Evolutionary conservation across 2,329 filamentous ascomycete species (phyloP).

Genomic region (Paraphoma sp.): DNA sequence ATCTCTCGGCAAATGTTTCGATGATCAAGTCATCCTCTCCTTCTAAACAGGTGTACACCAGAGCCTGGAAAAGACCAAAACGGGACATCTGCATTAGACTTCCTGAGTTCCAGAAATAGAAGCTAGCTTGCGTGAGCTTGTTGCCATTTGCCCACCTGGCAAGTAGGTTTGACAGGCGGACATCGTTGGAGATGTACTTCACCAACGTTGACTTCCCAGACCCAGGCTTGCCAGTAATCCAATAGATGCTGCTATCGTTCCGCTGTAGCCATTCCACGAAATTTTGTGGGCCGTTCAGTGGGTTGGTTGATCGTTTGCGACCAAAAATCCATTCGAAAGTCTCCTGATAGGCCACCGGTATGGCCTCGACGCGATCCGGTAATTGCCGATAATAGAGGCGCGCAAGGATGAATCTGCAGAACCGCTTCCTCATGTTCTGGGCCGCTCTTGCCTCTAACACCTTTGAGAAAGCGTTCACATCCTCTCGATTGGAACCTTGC

Average conservation of each 20-base stretch:
- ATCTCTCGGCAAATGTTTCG: neutral
- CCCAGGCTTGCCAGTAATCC: slow-evolving; percentile 55
- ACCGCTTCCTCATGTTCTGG: neutral
- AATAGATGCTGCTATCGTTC: slow-evolving; percentile 17
- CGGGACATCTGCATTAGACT: slow-evolving; percentile 10
- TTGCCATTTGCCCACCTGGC: slow-evolving; percentile 41
- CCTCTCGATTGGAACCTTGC: neutral
- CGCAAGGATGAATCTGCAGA: neutral
- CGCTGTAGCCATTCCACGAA: slow-evolving; percentile 22
- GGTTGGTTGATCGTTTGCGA: neutral
- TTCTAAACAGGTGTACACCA: slow-evolving; percentile 10
- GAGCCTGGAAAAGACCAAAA: neutral
- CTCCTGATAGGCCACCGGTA: slow-evolving; percentile 5
- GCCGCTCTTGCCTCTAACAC: neutral
- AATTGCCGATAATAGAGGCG: slow-evolving; percentile 7
- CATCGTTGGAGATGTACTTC: slow-evolving; percentile 26
- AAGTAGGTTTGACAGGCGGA: neutral
- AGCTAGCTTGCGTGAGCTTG: slow-evolving; percentile 20
- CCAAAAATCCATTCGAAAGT: slow-evolving; percentile 17
- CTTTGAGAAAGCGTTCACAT: neutral
- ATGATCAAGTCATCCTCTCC: neutral
- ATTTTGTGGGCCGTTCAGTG: slow-evolving; percentile 2
- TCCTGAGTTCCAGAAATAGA: slow-evolving; percentile 42
- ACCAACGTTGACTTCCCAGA: slow-evolving; percentile 58
- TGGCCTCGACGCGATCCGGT: slow-evolving; percentile 5